These are phyloP conservation scores for Jaltomata sinuosa DNA, from an alignment of 257 asterid genomes.

Conservation along the genomic window DNA sequence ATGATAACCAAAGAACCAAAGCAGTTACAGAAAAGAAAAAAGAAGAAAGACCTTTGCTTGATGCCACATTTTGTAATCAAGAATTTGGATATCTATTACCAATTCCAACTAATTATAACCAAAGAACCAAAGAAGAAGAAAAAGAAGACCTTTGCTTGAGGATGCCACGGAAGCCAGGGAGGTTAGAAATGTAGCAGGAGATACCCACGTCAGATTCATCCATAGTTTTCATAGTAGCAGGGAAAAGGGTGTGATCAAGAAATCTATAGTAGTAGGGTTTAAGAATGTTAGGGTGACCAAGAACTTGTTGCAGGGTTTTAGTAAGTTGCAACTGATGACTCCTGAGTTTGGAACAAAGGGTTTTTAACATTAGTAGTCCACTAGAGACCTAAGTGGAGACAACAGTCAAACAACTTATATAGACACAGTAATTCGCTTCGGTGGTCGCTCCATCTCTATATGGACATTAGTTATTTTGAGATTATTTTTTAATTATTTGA, in stretches of 20 bases:
- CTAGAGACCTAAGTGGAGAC: neutral
- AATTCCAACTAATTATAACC: neutral
- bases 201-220: conserved; percentile 82
- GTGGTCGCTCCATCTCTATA: too few relatives aligned
- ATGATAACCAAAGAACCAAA: neutral
- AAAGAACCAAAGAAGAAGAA: neutral
- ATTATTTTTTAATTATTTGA: too few relatives aligned
- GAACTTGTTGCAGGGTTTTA: neutral
- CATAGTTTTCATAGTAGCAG: conserved; percentile 33
- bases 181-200: conserved; percentile 63
- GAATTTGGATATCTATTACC: too few relatives aligned
- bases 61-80: too few relatives aligned
- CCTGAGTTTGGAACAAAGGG: neutral
- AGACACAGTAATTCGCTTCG: too few relatives aligned
- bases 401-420: neutral
- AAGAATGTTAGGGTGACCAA: neutral
- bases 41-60: too few relatives aligned
- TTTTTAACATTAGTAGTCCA: neutral
- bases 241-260: neutral
- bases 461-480: too few relatives aligned
- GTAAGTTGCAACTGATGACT: neutral
- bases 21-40: too few relatives aligned
- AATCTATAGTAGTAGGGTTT: conserved; percentile 15
- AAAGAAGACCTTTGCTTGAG: conserved; percentile 74
- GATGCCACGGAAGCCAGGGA: conserved; percentile 80